Evolutionary conservation across 2,329 filamentous ascomycete species (phyloP).

Genomic region (Nemania sp.): DNA sequence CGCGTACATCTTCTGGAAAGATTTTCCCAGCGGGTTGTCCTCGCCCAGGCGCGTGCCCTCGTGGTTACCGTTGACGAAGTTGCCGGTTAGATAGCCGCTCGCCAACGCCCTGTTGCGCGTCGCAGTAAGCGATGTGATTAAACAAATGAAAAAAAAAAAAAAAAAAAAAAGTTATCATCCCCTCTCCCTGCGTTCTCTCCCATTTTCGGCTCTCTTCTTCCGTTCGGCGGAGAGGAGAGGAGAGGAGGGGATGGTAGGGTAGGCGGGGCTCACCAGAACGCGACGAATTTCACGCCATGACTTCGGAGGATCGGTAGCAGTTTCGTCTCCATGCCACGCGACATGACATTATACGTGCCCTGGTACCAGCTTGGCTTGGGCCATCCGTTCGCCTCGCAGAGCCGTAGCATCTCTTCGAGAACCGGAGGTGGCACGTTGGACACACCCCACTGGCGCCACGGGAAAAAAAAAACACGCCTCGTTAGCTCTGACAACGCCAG

Average conservation of each 20-base stretch:
- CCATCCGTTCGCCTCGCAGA: slow-evolving; percentile 43
- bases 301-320: slow-evolving; percentile 44
- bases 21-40: slow-evolving; percentile 28
- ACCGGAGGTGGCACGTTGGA: slow-evolving; percentile 43
- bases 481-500: background rate
- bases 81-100: slow-evolving; percentile 44
- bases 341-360: slow-evolving; percentile 45
- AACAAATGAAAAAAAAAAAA: background rate
- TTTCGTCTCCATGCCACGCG: slow-evolving; percentile 42
- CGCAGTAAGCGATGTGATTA: background rate
- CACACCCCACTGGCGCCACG: slow-evolving; percentile 46
- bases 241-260: too few relatives aligned
- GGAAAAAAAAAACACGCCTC: background rate
- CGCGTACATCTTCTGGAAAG: slow-evolving; percentile 39
- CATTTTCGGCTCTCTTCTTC: too few relatives aligned
- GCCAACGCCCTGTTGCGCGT: slow-evolving; percentile 20
- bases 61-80: slow-evolving; percentile 35
- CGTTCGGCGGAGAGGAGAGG: too few relatives aligned
- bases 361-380: slow-evolving; percentile 47
- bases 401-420: slow-evolving; percentile 39
- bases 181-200: too few relatives aligned
- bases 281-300: slow-evolving; percentile 33
- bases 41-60: slow-evolving; percentile 38
- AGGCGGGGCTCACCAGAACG: slow-evolving; percentile 29
- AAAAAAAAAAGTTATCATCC: background rate